These are phyloP conservation scores for Globisporangium nagaii DNA, from an alignment of 352 stramenopile species.

Conservation along the genomic window DNA sequence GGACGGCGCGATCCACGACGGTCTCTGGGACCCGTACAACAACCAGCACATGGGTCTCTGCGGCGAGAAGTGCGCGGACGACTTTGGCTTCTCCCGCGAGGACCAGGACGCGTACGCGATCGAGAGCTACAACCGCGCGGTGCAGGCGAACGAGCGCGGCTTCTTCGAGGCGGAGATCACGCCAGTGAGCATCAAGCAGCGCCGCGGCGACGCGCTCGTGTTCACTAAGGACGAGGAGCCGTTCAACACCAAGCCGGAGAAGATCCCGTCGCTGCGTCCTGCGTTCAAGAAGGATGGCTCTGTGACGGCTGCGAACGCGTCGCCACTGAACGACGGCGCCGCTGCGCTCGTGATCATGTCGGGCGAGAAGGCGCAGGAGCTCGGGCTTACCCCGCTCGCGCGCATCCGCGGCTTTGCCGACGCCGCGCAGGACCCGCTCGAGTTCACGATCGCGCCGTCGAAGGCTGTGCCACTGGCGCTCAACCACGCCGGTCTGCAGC, in stretches of 20 bases:
- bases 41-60: conserved; percentile 95
- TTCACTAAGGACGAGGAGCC: conserved; percentile 93
- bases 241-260: conserved; percentile 85
- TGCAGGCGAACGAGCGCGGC: conserved; percentile 70
- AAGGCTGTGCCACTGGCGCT: conserved; percentile 93
- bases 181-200: conserved; percentile 79
- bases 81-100: conserved; percentile 74
- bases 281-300: conserved; percentile 96
- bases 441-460: conserved; percentile 96
- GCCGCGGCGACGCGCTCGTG: conserved; percentile 48
- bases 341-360: conserved; percentile 96
- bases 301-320: conserved; percentile 97
- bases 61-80: conserved; percentile 91
- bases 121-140: conserved; percentile 86
- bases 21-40: conserved; percentile 97
- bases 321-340: conserved; percentile 96
- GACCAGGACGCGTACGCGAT: conserved; percentile 96
- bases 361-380: conserved; percentile 76
- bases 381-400: conserved; percentile 72
- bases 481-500: conserved; percentile 82
- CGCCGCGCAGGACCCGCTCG: conserved; percentile 84
- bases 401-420: conserved; percentile 81
- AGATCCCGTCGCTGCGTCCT: conserved; percentile 85
- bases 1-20: conserved; percentile 93
- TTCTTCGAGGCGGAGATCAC: conserved; percentile 91